Percentiles rank a stretch among this genome's conserved stretches.
Evolutionary conservation across 176 grass and related monocot genomes (phyloP).

Genomic region (Puya raimondii): DNA sequence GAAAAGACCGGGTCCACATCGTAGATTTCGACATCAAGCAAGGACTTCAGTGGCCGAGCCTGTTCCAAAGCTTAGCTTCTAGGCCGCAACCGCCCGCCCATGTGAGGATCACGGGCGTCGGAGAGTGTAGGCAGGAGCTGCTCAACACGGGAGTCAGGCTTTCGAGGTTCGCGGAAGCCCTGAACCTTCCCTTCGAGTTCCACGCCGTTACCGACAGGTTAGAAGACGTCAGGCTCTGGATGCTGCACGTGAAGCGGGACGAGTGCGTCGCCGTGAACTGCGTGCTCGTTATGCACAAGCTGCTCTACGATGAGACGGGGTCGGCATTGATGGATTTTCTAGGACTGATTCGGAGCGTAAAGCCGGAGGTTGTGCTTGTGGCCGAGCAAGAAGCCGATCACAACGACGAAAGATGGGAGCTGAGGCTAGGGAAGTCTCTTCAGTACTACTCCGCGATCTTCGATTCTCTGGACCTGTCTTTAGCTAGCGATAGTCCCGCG

Average conservation of each 20-base stretch:
- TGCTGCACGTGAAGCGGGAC: constrained; percentile 96
- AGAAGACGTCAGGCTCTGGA: constrained; percentile 96
- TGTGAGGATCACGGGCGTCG: constrained; percentile 83
- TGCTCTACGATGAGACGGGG: constrained; percentile 51
- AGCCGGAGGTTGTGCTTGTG: constrained; percentile 52
- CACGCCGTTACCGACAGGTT: constrained; percentile 78
- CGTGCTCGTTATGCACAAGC: constrained; percentile 56
- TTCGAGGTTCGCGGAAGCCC: constrained; percentile 37
- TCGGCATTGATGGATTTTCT: constrained; percentile 54
- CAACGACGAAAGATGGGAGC: constrained; percentile 53
- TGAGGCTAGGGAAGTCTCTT: constrained; percentile 46
- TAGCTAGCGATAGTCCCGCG: constrained; percentile 29
- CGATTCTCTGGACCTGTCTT: constrained; percentile 48
- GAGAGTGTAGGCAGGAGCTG: constrained; percentile 74
- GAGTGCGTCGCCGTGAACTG: constrained; percentile 85
- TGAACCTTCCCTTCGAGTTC: constrained; percentile 74
- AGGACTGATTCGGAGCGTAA: constrained; percentile 49
- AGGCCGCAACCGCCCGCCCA: constrained; percentile 42
- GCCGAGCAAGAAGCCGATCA: constrained; percentile 66
- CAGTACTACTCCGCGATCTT: constrained; percentile 66
- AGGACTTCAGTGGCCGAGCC: constrained; percentile 83
- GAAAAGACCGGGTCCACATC: constrained; percentile 88
- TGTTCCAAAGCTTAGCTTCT: constrained; percentile 73
- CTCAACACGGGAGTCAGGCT: constrained; percentile 56
- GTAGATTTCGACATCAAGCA: constrained; percentile 99